phyloP scores from a whole-genome alignment of 352 stramenopile species.

The Phytophthora macrochlamydospora region DNA sequence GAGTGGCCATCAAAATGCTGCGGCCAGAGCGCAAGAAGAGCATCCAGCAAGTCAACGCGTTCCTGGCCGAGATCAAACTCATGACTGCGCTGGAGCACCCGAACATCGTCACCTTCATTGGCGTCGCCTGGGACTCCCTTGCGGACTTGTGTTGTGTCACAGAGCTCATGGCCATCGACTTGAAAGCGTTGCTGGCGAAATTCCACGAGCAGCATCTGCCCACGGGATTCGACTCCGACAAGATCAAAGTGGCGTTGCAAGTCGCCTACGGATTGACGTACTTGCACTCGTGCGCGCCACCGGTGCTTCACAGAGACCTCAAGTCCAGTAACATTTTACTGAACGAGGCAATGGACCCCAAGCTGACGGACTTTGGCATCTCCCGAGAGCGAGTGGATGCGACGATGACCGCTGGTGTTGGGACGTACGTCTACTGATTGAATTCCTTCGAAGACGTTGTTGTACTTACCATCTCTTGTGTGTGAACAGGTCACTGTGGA shows the following conservation, averaged over 20 bases:
- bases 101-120: conserved; percentile 35
- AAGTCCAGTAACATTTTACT: conserved; percentile 14
- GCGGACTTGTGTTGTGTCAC: conserved; percentile 25
- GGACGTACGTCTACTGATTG: not conserved
- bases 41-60: conserved; percentile 12
- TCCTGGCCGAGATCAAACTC: conserved; percentile 11
- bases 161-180: conserved; percentile 38
- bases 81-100: conserved; percentile 20
- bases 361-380: conserved; percentile 13
- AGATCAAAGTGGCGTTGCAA: conserved; percentile 13
- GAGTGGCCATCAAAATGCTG: conserved; percentile 15
- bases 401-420: conserved; percentile 19
- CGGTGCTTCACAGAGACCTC: not conserved
- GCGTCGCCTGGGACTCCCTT: conserved; percentile 33
- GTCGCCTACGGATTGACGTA: conserved; percentile 26
- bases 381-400: conserved; percentile 12
- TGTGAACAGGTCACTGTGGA: conserved; percentile 11
- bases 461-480: no score
- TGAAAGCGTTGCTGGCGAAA: conserved; percentile 18
- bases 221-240: conserved; percentile 15
- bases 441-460: no score
- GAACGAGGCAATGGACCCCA: conserved; percentile 7
- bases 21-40: conserved; percentile 6
- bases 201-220: conserved; percentile 14
- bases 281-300: conserved; percentile 23